Conservation (phyloP, 768 basidiomycete species). For the Rhodocollybia butyracea region DNA sequence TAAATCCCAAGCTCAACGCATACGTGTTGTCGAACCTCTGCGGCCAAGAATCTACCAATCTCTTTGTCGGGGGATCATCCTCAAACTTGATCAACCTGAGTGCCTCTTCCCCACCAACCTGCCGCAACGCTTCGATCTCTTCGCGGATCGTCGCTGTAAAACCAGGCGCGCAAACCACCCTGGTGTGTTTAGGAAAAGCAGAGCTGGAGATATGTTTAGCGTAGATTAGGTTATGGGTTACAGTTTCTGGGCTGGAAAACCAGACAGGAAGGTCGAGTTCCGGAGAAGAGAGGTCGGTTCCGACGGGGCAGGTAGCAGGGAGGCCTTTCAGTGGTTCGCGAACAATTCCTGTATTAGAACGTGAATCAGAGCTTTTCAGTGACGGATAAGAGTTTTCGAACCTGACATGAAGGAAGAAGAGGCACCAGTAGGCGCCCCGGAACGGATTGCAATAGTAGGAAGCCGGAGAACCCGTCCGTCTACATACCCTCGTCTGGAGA, state of each 20-base stretch:
- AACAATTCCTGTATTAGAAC: conserved; percentile 36
- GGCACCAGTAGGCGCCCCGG: conserved; percentile 51
- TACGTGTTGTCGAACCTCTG: conserved; percentile 42
- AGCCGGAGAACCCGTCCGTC: conserved; percentile 59
- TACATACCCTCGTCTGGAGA: conserved; percentile 51
- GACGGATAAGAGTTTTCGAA: conserved; percentile 12
- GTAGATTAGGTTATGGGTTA: conserved; percentile 49
- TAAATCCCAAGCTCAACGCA: conserved; percentile 39
- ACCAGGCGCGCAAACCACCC: conserved; percentile 58
- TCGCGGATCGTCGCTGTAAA: conserved; percentile 55
- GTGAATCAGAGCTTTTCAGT: not conserved
- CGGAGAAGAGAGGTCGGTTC: conserved; percentile 38
- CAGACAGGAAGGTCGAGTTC: conserved; percentile 46
- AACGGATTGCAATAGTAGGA: conserved; percentile 56
- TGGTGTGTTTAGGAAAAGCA: conserved; percentile 39
- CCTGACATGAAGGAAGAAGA: conserved; percentile 57
- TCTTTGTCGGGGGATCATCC: conserved; percentile 38
- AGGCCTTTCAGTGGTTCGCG: conserved; percentile 55
- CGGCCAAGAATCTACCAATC: conserved; percentile 49
- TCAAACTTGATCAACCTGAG: conserved; percentile 44
- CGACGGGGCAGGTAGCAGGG: conserved; percentile 48
- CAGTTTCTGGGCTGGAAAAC: conserved; percentile 48
- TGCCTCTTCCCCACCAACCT: conserved; percentile 47
- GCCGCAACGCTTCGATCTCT: conserved; percentile 49
- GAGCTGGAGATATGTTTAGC: conserved; percentile 44